Evolutionary conservation across 2,329 filamentous ascomycete species (phyloP), one percentile per base, ranked within the genome.

Genomic region (Fusarium ramigenum): DNA sequence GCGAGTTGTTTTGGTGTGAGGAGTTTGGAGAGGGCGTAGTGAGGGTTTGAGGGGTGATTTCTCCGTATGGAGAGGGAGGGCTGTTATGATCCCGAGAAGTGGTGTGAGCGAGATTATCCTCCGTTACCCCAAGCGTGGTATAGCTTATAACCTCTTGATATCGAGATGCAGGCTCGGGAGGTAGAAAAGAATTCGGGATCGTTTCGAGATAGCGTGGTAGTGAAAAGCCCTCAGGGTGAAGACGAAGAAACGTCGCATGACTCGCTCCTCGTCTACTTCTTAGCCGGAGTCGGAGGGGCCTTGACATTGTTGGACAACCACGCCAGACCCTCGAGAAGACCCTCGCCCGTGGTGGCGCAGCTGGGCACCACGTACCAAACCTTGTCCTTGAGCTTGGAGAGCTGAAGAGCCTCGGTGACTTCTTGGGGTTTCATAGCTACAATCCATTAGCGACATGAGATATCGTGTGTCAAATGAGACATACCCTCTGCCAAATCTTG

Each of bases 271-370:
- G 34, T 66, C 76, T 87, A 89, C 81, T 88, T 89, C 85, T 89
- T 89, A 63, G 82, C 84, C 34, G 87, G 87, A 25, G 85, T 81
- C 30, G 87, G 85, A 47, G 88, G 87, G 11, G 88, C 85, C 85
- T 95, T 95, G 84, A 95, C 92, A 80, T 95, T 95, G 84, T 94
- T 94, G 74, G 92, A 94, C 75, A 96, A 87, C 93, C 93, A 95
- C 61, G 91, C 92, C 80, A 96, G 85, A 75, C 93, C 93, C 83
- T 96, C 93, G 75, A 94, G 88, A 67, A 96, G 87, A 78, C 93
- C 93, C 80, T 95, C 93, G 67, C 93, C 93, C 23, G 92, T 93
- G 36, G 92, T 95, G 60, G 93, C 93, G 80, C 93, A 94, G 83
- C 92, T 94, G 58, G 93, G 93, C 78, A 93, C 92, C 70, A 96